These are phyloP conservation scores for Aureobasidium sp. DNA, from an alignment of 2,329 filamentous ascomycete genomes.

Conservation along the genomic window DNA sequence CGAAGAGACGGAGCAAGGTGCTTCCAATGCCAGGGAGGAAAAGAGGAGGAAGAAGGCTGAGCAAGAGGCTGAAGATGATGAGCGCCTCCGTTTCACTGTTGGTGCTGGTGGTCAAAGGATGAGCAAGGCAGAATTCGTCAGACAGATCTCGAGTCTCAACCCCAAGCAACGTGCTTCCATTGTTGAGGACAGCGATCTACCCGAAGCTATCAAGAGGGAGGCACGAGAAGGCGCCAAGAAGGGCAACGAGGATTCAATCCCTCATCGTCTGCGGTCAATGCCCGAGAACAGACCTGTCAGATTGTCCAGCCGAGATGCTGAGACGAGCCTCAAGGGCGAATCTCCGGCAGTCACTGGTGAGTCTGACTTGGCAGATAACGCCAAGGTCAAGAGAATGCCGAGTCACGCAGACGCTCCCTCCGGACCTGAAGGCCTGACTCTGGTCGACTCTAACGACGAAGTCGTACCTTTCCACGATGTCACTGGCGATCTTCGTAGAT, in stretches of 20 bases:
- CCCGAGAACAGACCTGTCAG: constrained; percentile 19
- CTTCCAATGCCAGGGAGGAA: constrained; percentile 16
- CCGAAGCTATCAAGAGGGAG: constrained; percentile 41
- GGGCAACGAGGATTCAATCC: neutral
- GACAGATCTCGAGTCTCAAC: constrained; percentile 65
- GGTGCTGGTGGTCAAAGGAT: constrained; percentile 64
- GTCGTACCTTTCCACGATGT: constrained; percentile 44
- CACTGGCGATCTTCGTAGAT: constrained; percentile 22
- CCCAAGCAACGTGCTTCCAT: constrained; percentile 51
- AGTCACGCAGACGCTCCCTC: constrained; percentile 14
- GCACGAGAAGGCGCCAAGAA: constrained; percentile 34
- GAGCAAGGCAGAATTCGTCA: constrained; percentile 74
- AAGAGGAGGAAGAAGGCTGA: constrained; percentile 19
- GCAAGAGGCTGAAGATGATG: constrained; percentile 55
- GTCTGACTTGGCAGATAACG: neutral
- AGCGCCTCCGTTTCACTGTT: constrained; percentile 68
- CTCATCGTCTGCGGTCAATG: constrained; percentile 25
- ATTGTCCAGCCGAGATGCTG: neutral
- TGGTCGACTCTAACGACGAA: constrained; percentile 39
- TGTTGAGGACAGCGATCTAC: constrained; percentile 41
- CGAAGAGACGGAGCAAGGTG: constrained; percentile 26
- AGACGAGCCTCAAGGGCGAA: neutral
- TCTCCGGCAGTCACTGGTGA: neutral
- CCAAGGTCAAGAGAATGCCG: constrained; percentile 15
- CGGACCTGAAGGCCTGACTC: constrained; percentile 31